Evolutionary conservation across 495 filamentous ascomycete genomes (phyloP).

Genomic region (Aspergillus biplanus): DNA sequence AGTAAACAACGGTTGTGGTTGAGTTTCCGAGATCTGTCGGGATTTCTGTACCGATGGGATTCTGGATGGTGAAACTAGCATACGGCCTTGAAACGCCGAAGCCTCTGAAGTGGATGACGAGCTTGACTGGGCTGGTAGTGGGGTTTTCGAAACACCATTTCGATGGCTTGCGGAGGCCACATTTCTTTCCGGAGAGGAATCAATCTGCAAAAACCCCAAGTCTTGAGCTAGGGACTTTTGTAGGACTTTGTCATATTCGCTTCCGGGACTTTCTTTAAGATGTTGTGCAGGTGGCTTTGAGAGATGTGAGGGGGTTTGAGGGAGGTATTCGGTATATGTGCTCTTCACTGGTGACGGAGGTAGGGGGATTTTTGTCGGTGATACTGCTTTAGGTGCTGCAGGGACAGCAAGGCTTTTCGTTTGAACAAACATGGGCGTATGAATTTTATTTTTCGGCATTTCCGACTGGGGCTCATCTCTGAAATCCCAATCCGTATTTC

Average conservation of each 20-base stretch:
- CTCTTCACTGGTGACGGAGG: constrained; percentile 49
- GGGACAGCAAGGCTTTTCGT: constrained; percentile 21
- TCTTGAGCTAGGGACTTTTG: constrained; percentile 64
- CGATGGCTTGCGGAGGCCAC: constrained; percentile 21
- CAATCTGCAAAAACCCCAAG: constrained; percentile 53
- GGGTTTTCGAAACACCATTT: constrained; percentile 34
- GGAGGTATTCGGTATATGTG: constrained; percentile 40
- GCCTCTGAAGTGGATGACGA: constrained; percentile 45
- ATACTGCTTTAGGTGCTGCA: constrained; percentile 30
- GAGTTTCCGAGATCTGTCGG: constrained; percentile 14
- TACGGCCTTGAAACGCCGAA: constrained; percentile 54
- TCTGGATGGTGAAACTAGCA: constrained; percentile 35
- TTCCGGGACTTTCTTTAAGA: constrained; percentile 37
- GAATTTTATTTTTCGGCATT: constrained; percentile 21
- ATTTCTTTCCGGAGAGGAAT: constrained; percentile 24
- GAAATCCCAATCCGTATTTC: constrained; percentile 46
- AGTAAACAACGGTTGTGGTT: constrained; percentile 35
- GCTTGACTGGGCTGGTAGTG: constrained; percentile 27
- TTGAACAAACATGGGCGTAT: constrained; percentile 20
- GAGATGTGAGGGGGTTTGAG: constrained; percentile 50
- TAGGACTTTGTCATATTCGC: constrained; percentile 62
- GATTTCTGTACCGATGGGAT: constrained; percentile 32
- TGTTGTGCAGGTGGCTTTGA: constrained; percentile 37
- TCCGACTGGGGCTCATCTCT: constrained; percentile 42
- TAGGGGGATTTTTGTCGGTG: constrained; percentile 65